Conservation (phyloP, 192 early-diverging fungal species). For the Backusella tarrabulga region DNA sequence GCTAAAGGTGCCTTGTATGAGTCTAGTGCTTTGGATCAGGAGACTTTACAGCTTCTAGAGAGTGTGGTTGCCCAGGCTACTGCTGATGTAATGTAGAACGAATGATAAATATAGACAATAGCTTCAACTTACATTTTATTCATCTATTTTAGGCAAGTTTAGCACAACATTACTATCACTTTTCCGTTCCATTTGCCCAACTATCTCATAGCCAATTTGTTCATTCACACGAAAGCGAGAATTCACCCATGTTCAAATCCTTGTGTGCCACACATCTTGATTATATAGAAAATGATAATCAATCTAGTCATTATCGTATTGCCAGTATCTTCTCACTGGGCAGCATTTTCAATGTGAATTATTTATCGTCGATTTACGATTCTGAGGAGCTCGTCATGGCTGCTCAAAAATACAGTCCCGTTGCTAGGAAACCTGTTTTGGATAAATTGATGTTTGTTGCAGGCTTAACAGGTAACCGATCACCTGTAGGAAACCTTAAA, state of each 20-base stretch:
- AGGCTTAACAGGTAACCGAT: slow-evolving; percentile 12
- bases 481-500: slow-evolving; percentile 38
- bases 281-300: slow-evolving; percentile 8
- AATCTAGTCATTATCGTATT: slow-evolving; percentile 16
- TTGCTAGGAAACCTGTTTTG: slow-evolving; percentile 7
- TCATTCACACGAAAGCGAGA: not conserved
- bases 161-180: slow-evolving; percentile 28
- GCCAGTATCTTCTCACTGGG: slow-evolving; percentile 31
- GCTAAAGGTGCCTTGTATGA: slow-evolving; percentile 5
- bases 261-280: slow-evolving; percentile 14
- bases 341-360: slow-evolving; percentile 28
- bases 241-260: slow-evolving; percentile 9
- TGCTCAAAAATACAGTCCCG: not conserved
- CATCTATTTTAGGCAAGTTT: slow-evolving; percentile 14
- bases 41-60: slow-evolving; percentile 24
- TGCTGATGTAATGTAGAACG: slow-evolving; percentile 14
- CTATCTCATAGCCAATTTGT: not conserved
- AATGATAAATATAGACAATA: not conserved
- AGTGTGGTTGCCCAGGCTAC: slow-evolving; percentile 11
- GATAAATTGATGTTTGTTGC: slow-evolving; percentile 23
- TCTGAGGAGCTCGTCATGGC: slow-evolving; percentile 1
- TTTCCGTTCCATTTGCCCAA: slow-evolving; percentile 23
- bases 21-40: slow-evolving; percentile 5
- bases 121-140: not conserved
- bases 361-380: not conserved